These are phyloP conservation scores for Protomyces arabidopsidicola DNA, from an alignment of 1,139 yeast genomes.

Conservation along the genomic window DNA sequence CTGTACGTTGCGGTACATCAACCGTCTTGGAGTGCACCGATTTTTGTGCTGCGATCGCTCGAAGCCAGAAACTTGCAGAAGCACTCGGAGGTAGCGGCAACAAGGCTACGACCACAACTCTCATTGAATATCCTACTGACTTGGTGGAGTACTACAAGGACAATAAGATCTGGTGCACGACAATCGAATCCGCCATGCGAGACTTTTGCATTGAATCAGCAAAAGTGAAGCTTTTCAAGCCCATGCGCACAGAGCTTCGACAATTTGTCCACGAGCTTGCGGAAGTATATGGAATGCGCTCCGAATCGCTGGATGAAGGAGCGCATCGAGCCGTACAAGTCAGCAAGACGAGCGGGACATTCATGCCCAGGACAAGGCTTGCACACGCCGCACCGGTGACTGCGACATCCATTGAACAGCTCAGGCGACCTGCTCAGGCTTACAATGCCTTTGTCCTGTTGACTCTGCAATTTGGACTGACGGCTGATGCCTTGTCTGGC, in stretches of 20 bases:
- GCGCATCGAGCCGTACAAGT: constrained; percentile 71
- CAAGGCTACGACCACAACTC: constrained; percentile 27
- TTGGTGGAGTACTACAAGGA: constrained; percentile 46
- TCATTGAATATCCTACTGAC: constrained; percentile 44
- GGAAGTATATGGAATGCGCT: constrained; percentile 52
- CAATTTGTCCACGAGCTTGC: constrained; percentile 67
- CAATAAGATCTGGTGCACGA: constrained; percentile 52
- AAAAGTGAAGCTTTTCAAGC: constrained; percentile 56
- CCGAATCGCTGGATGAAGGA: constrained; percentile 76
- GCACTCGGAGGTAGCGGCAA: constrained; percentile 50
- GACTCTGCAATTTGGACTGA: constrained; percentile 31
- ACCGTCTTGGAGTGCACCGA: constrained; percentile 43
- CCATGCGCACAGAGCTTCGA: constrained; percentile 68
- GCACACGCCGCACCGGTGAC: constrained; percentile 26
- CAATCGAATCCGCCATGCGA: constrained; percentile 53
- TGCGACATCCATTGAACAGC: constrained; percentile 6
- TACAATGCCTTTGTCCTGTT: constrained; percentile 32
- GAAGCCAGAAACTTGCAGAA: constrained; percentile 59
- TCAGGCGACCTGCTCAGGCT: constrained; percentile 27
- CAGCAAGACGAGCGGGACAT: constrained; percentile 38
- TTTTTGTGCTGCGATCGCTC: constrained; percentile 56
- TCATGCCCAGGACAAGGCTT: constrained; percentile 27
- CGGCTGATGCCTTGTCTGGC: constrained; percentile 23
- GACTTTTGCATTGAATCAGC: constrained; percentile 46
- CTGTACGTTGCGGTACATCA: constrained; percentile 51